A percentile compares a stretch with the other conserved stretches of the same genome.
Evolutionary conservation across 2,329 filamentous ascomycete genomes (phyloP).

Genomic region (Paraphoma sp.): DNA sequence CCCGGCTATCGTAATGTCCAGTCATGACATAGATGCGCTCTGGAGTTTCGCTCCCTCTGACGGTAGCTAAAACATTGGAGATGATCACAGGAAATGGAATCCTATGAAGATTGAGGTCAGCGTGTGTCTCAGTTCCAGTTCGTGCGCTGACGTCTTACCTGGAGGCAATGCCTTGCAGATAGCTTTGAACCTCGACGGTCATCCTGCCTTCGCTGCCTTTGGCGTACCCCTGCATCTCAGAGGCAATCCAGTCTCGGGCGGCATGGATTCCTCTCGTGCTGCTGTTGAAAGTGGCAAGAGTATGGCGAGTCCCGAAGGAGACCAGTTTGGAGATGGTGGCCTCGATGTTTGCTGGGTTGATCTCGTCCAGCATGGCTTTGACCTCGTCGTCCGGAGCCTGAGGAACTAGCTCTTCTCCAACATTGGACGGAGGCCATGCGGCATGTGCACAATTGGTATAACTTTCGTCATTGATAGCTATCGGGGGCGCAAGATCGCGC

Average conservation of each 20-base stretch:
- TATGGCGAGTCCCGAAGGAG: slow-evolving; percentile 64
- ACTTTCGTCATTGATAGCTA: slow-evolving; percentile 40
- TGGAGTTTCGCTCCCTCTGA: slow-evolving; percentile 58
- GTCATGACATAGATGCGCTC: slow-evolving; percentile 61
- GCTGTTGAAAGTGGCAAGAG: slow-evolving; percentile 60
- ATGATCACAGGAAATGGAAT: slow-evolving; percentile 61
- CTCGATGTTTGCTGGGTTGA: slow-evolving; percentile 56
- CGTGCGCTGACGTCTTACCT: slow-evolving; percentile 5
- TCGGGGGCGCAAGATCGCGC: slow-evolving; percentile 32
- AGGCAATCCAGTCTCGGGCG: slow-evolving; percentile 63
- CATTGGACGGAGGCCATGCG: slow-evolving; percentile 51
- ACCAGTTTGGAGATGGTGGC: slow-evolving; percentile 61
- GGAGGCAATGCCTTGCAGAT: slow-evolving; percentile 56
- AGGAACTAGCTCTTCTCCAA: slow-evolving; percentile 47
- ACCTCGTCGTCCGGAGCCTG: slow-evolving; percentile 52
- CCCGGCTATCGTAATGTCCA: slow-evolving; percentile 63
- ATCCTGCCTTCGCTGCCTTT: slow-evolving; percentile 58
- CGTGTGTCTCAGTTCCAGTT: too few species aligned
- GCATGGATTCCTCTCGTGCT: slow-evolving; percentile 62
- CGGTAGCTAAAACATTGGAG: slow-evolving; percentile 57
- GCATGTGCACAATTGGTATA: slow-evolving; percentile 44
- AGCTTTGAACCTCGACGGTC: slow-evolving; percentile 58
- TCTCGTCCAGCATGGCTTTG: slow-evolving; percentile 47
- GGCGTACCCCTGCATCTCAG: slow-evolving; percentile 59
- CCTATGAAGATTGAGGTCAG: slow-evolving; percentile 20